Evolutionary conservation across 2,329 filamentous ascomycete species (phyloP).

Genomic region (Knufia petricola): DNA sequence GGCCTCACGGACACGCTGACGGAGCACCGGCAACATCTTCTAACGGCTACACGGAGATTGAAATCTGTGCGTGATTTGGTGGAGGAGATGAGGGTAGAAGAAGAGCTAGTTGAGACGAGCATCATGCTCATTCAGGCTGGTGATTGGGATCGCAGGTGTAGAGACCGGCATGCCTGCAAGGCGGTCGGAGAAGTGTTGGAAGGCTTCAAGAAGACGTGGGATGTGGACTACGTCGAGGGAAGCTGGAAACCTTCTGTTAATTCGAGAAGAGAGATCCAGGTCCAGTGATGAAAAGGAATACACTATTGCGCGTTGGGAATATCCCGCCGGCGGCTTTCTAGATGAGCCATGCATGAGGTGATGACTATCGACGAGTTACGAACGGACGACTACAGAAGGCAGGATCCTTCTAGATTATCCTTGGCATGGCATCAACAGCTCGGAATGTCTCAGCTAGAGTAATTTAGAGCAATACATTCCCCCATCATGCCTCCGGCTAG

Average conservation of each 20-base stretch:
- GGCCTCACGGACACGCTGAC: conserved; percentile 85
- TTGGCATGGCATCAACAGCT: too few species aligned
- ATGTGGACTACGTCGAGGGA: conserved; percentile 11
- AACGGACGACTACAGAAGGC: too few species aligned
- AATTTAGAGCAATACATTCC: too few species aligned
- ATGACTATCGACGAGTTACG: too few species aligned
- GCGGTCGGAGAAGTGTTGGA: conserved; percentile 82
- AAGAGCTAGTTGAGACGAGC: conserved; percentile 72
- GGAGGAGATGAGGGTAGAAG: conserved; percentile 71
- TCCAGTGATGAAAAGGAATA: neutral
- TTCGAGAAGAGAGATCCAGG: neutral
- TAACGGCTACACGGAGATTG: conserved; percentile 67
- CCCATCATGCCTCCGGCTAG: too few species aligned
- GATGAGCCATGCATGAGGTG: too few species aligned
- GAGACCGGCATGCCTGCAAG: conserved; percentile 67
- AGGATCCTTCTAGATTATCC: too few species aligned
- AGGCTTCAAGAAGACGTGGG: conserved; percentile 59
- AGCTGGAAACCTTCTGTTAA: neutral
- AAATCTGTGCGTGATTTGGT: conserved; percentile 77
- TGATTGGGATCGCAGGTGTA: conserved; percentile 70
- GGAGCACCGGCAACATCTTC: conserved; percentile 83
- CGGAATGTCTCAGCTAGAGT: too few species aligned
- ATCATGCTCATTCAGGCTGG: conserved; percentile 70
- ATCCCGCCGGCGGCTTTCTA: too few species aligned
- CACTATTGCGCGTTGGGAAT: neutral